Conservation (phyloP, 1,284 basidiomycete genomes). For the Athelia psychrophila region DNA sequence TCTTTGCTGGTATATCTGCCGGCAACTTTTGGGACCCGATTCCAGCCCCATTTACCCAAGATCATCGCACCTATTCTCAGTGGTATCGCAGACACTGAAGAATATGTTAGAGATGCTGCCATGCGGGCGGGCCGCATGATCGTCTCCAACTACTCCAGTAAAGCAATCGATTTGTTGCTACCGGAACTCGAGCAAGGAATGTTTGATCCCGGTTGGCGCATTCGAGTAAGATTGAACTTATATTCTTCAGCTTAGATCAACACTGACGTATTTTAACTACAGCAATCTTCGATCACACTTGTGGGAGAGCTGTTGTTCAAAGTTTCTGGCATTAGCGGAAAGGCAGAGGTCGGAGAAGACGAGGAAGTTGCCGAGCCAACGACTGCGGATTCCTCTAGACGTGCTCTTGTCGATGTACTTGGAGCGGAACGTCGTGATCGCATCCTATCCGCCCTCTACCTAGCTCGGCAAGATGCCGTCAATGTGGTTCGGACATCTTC, state of each 20-base stretch:
- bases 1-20: slow-evolving; percentile 96
- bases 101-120: slow-evolving; percentile 93
- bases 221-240: slow-evolving; percentile 61
- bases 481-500: slow-evolving; percentile 89
- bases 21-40: slow-evolving; percentile 93
- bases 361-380: slow-evolving; percentile 65
- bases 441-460: slow-evolving; percentile 88
- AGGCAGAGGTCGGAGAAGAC: slow-evolving; percentile 85
- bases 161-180: slow-evolving; percentile 91
- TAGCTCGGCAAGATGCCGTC: slow-evolving; percentile 94
- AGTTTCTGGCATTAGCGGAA: slow-evolving; percentile 95
- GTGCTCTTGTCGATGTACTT: slow-evolving; percentile 85
- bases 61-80: slow-evolving; percentile 93
- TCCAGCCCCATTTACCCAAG: slow-evolving; percentile 93
- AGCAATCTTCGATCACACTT: slow-evolving; percentile 95
- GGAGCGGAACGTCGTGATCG: slow-evolving; percentile 89
- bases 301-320: slow-evolving; percentile 97
- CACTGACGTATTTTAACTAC: slow-evolving; percentile 8
- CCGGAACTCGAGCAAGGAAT: slow-evolving; percentile 95
- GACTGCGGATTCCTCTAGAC: slow-evolving; percentile 76
- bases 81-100: slow-evolving; percentile 92
- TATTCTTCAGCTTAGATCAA: background rate
- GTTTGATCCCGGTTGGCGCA: slow-evolving; percentile 95
- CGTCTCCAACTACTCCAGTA: slow-evolving; percentile 91
- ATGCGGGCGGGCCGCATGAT: slow-evolving; percentile 99